phyloP scores from a whole-genome alignment of 78 protist genomes.

The Monosiga brevicollis region DNA sequence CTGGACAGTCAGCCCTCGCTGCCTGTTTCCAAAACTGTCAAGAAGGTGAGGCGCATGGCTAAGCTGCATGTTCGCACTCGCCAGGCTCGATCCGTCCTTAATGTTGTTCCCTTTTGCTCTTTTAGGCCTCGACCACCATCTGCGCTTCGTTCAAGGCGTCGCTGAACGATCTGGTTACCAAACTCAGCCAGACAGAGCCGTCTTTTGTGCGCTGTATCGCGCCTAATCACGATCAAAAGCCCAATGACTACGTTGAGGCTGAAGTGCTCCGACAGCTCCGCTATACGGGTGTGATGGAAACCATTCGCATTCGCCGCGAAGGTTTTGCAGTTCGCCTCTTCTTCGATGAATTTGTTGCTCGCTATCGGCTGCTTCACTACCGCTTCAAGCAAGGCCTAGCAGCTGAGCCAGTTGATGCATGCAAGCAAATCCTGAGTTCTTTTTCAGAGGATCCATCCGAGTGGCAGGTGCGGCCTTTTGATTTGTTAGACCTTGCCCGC shows the following conservation, averaged over 20 bases:
- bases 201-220: conserved; percentile 68
- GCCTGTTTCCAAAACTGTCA: not conserved
- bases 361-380: conserved; percentile 1
- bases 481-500: no score
- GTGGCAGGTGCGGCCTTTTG: no score
- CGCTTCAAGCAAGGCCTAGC: not conserved
- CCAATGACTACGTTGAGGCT: conserved; percentile 11
- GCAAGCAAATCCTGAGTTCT: not conserved
- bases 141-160: conserved; percentile 15
- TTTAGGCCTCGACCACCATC: conserved; percentile 5
- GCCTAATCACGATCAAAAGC: conserved; percentile 49
- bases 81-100: no score
- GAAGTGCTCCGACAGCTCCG: conserved; percentile 42
- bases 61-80: no score
- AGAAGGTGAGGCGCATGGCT: no score
- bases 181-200: conserved; percentile 24
- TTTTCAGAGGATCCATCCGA: not conserved
- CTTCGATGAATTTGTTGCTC: not conserved
- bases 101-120: no score
- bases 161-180: conserved; percentile 17
- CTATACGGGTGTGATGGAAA: conserved; percentile 67
- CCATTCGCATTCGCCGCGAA: conserved; percentile 49
- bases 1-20: not conserved
- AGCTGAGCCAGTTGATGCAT: not conserved
- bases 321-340: conserved; percentile 48